Base-by-base conservation (phyloP, 495 filamentous ascomycete species). In the Glonium stellatum region DNA sequence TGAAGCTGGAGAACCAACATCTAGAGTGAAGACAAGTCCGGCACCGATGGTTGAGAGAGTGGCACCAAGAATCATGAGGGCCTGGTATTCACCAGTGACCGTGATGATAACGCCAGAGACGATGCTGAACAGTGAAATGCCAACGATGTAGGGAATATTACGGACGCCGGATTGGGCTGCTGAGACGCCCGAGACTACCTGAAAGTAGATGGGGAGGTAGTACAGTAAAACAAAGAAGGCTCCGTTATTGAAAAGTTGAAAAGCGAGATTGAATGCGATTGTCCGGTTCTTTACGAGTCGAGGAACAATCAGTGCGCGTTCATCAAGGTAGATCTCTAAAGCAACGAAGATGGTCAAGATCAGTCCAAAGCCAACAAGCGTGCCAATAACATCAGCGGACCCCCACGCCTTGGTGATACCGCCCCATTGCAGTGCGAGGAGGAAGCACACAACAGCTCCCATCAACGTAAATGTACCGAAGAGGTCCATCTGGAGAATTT, bases 391-490 rank as follows among this genome's bases (percentile, higher is more conserved):
- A 1, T 46, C 41, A 5, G 62, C 61, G 19, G 58, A 58, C 35
- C 52, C 60, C 76, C 76, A 78, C 3, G 70, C 6, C 21, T 71
- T 64, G 1, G 62, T 69, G 0, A 61, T 42, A 21, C 76, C 76
- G 27, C 71, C 76, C 67, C 69, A 77, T 60, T 78, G 71, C 37
- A 78, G 62, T 11, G 76, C 76, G 12, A 78, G 68, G 37, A 76
- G 36, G 52, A 66, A 72, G 49, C 69, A 73, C 3, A 44, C 4
- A 4, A 44, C 4, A 44, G 13, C 18, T 3, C 13, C 39, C 10
- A 44, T 3, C 4, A 44, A 1, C 13, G 13, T 3, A 4, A 44
- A 3, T 1, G 13, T 1, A 1, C 39, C 39, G 13, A 44, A 11
- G 18, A 11, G 39, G 13, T 44, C 39, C 12, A 44, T 44, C 39